A percentile compares a stretch with the other conserved stretches of the same genome.
Evolutionary conservation across 2,329 filamentous ascomycete species (phyloP).

Genomic region (Calonectria pauciramosa): DNA sequence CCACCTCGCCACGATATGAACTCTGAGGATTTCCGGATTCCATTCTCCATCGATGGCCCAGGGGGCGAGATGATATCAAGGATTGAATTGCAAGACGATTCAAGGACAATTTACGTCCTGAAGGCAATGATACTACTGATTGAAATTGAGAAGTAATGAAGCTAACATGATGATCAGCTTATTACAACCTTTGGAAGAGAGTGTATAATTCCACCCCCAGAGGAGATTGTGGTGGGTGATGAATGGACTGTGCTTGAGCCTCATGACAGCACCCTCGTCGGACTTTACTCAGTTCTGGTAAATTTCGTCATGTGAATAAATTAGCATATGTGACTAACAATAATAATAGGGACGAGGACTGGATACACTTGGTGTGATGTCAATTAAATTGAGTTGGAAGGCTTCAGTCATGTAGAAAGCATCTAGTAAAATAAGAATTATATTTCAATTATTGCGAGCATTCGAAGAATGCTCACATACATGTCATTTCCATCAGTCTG

Average conservation of each 20-base stretch:
- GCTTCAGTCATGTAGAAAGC: no score
- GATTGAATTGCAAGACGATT: not conserved
- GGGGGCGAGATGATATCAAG: slow-evolving; percentile 5
- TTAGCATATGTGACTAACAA: no score
- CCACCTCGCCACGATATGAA: not conserved
- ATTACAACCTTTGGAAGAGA: not conserved
- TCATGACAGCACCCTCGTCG: not conserved
- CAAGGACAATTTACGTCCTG: not conserved
- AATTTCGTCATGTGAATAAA: not conserved
- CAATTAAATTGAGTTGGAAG: no score
- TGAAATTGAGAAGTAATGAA: not conserved
- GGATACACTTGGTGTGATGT: no score
- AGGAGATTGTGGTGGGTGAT: not conserved
- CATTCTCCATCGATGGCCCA: slow-evolving; percentile 18
- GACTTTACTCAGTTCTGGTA: not conserved
- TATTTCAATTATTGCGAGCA: no score
- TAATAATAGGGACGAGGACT: no score
- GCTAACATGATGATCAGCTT: not conserved
- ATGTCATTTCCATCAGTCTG: no score
- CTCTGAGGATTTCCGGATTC: not conserved
- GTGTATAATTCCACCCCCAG: not conserved
- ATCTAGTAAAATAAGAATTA: no score
- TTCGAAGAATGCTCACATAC: no score
- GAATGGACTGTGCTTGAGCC: not conserved
- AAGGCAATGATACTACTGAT: not conserved